Evolutionary conservation across 805 yeast species (phyloP).

Genomic region (Lachancea sp.): DNA sequence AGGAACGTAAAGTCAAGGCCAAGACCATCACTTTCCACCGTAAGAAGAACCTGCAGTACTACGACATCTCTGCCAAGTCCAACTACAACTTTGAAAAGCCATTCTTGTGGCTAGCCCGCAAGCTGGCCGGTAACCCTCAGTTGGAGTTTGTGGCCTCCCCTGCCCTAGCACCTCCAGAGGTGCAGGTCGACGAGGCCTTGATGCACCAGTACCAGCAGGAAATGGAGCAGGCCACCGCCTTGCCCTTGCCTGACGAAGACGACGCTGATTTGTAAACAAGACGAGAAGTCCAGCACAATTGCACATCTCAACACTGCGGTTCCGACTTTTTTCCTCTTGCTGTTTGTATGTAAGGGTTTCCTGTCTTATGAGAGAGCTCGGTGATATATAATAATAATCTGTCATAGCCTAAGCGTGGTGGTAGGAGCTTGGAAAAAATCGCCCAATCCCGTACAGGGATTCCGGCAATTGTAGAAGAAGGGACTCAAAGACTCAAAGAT

Average conservation of each 20-base stretch:
- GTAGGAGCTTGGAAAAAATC: neutral
- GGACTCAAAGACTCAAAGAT: too few species aligned
- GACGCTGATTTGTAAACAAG: conserved; percentile 85
- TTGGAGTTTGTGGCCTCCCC: conserved; percentile 98
- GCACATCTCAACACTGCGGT: neutral
- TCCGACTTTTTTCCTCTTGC: neutral
- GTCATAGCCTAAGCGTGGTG: neutral
- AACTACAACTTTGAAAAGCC: conserved; percentile 99
- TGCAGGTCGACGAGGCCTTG: conserved; percentile 89
- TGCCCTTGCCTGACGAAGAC: conserved; percentile 99
- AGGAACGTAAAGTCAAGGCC: conserved; percentile 99
- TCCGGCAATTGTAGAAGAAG: too few species aligned
- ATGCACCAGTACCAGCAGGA: conserved; percentile 99
- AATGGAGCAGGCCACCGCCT: conserved; percentile 98
- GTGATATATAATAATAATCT: conserved; percentile 2
- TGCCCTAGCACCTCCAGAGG: conserved; percentile 99
- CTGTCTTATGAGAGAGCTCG: neutral
- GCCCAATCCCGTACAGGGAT: too few species aligned
- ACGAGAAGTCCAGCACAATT: neutral
- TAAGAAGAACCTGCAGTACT: conserved; percentile 99
- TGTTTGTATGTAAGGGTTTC: conserved; percentile 1
- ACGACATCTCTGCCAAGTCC: conserved; percentile 99
- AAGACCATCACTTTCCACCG: conserved; percentile 99
- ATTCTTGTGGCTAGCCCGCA: conserved; percentile 99
- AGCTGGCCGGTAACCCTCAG: conserved; percentile 95